Conservation (phyloP, 495 filamentous ascomycete genomes). For the Sporormia fimetaria region DNA sequence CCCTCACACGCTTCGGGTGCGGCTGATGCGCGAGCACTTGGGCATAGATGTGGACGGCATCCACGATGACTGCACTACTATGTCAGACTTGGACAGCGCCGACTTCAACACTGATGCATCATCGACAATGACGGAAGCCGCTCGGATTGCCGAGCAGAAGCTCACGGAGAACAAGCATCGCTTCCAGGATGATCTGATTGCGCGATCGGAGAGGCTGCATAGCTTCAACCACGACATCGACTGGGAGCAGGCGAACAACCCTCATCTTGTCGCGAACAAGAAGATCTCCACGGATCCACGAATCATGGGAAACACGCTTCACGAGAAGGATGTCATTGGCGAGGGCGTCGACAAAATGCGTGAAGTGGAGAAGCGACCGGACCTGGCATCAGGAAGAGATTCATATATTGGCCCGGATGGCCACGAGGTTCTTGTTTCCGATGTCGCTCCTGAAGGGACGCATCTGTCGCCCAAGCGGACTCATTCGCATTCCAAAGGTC, state of each 20-base stretch:
- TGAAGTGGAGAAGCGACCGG: slow-evolving; percentile 42
- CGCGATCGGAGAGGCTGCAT: slow-evolving; percentile 48
- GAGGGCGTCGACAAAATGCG: slow-evolving; percentile 62
- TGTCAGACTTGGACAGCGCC: slow-evolving; percentile 39
- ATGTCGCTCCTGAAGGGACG: slow-evolving; percentile 49
- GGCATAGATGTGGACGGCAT: slow-evolving; percentile 90
- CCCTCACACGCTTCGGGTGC: slow-evolving; percentile 82
- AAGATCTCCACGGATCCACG: slow-evolving; percentile 52
- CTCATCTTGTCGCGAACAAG: slow-evolving; percentile 48
- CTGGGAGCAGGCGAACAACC: slow-evolving; percentile 52
- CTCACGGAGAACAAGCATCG: slow-evolving; percentile 47
- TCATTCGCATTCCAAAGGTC: slow-evolving; percentile 1
- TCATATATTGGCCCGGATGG: slow-evolving; percentile 48
- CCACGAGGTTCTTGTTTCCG: slow-evolving; percentile 53
- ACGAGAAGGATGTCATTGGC: slow-evolving; percentile 67
- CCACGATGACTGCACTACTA: slow-evolving; percentile 46
- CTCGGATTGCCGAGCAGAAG: slow-evolving; percentile 38
- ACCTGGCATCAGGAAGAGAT: slow-evolving; percentile 51
- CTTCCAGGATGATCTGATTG: slow-evolving; percentile 50
- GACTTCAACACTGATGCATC: slow-evolving; percentile 34
- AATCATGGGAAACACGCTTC: slow-evolving; percentile 50
- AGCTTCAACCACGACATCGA: slow-evolving; percentile 83
- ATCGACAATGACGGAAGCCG: slow-evolving; percentile 25
- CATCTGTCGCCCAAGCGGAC: slow-evolving; percentile 25
- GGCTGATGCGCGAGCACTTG: slow-evolving; percentile 94